These are phyloP conservation scores for Gnomoniopsis sp. DNA, from an alignment of 2,329 filamentous ascomycete species.

Conservation along the genomic window DNA sequence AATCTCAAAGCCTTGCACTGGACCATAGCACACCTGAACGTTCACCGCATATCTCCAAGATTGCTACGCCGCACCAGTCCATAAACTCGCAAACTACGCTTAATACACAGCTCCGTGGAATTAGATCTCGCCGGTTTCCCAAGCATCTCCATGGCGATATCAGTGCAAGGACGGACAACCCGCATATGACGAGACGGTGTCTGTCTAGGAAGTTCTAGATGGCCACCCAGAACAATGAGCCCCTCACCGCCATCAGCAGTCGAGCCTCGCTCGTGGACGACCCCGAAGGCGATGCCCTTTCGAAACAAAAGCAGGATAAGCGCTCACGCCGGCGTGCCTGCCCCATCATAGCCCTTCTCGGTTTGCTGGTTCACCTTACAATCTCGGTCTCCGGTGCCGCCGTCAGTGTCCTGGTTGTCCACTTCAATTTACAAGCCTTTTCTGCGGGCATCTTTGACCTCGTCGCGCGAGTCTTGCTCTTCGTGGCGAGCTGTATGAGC, in stretches of 20 bases:
- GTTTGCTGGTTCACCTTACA: not conserved
- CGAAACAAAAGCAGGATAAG: not conserved
- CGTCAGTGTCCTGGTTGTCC: conserved; percentile 9
- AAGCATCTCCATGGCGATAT: not conserved
- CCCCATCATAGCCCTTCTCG: conserved; percentile 2
- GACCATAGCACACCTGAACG: no score
- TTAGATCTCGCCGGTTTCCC: not conserved
- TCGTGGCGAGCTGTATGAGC: conserved; percentile 11
- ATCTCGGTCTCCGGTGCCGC: not conserved
- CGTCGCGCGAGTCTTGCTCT: conserved; percentile 10
- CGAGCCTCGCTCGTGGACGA: not conserved
- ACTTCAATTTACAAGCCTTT: not conserved
- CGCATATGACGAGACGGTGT: not conserved
- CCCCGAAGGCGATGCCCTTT: not conserved
- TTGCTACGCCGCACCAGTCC: no score
- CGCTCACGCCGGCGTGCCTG: not conserved
- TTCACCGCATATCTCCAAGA: no score
- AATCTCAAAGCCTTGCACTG: no score
- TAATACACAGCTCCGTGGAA: no score
- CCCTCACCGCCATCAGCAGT: conserved; percentile 1
- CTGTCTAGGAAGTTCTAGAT: not conserved
- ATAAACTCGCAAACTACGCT: no score
- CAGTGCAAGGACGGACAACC: not conserved
- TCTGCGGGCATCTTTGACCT: not conserved
- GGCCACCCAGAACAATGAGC: conserved; percentile 7